Evolutionary conservation across 352 stramenopile genomes (phyloP).

Genomic region (Phytophthora podocarpi): DNA sequence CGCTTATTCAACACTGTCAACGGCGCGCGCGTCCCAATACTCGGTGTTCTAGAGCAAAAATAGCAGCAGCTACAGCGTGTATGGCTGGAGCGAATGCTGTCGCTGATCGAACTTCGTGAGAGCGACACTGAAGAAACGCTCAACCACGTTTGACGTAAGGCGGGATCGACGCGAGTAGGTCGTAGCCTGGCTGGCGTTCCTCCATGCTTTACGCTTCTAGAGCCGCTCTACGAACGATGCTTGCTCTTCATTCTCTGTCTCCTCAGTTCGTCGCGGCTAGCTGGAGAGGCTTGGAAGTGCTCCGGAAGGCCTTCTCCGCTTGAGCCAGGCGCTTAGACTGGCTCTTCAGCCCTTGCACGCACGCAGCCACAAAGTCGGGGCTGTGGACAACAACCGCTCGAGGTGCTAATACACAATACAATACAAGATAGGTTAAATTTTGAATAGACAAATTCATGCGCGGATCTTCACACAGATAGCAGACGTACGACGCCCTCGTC

Average conservation of each 20-base stretch:
- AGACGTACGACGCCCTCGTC: too few species aligned
- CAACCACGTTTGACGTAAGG: background rate
- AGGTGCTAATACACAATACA: background rate
- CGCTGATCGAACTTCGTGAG: too few species aligned
- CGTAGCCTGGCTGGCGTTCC: background rate
- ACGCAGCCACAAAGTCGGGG: conserved; percentile 2
- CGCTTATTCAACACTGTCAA: too few species aligned
- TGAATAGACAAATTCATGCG: too few species aligned
- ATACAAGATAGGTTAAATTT: too few species aligned
- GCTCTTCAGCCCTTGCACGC: background rate
- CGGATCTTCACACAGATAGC: too few species aligned
- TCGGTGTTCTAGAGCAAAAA: too few species aligned
- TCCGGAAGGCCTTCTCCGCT: background rate
- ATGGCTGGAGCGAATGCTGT: too few species aligned
- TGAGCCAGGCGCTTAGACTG: background rate
- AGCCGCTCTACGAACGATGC: background rate
- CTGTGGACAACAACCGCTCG: background rate
- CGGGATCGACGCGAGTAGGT: background rate
- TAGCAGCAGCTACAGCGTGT: too few species aligned
- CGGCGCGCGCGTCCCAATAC: too few species aligned
- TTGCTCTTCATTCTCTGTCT: background rate
- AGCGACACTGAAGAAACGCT: background rate
- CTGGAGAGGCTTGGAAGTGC: background rate
- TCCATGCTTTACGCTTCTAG: background rate
- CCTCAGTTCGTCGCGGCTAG: too few species aligned